These are phyloP conservation scores for Fusarium scirpi DNA, from an alignment of 2,329 filamentous ascomycete species.

Conservation along the genomic window DNA sequence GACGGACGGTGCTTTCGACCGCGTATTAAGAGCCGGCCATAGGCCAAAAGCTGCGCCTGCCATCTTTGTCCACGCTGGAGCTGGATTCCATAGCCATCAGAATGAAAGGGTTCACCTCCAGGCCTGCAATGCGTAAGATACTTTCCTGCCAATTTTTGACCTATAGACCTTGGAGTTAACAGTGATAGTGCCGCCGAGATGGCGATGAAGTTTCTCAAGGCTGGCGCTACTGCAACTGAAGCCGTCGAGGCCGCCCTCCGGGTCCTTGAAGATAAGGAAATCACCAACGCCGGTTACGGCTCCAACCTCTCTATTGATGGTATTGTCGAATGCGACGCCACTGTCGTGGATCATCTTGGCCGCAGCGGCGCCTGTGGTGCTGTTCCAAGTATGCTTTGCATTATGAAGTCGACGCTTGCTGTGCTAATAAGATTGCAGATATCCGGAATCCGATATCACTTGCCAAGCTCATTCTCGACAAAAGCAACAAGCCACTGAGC, in stretches of 20 bases:
- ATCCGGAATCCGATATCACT: conserved; percentile 93
- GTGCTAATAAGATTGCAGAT: conserved; percentile 63
- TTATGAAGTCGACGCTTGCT: background rate
- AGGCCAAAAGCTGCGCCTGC: conserved; percentile 66
- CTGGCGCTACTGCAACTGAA: conserved; percentile 84
- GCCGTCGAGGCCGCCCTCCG: conserved; percentile 91
- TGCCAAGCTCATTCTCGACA: conserved; percentile 84
- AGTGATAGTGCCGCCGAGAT: conserved; percentile 79
- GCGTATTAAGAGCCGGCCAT: conserved; percentile 52
- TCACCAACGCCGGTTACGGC: conserved; percentile 96
- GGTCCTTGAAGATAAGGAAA: conserved; percentile 90
- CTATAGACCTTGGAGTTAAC: conserved; percentile 13
- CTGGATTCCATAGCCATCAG: conserved; percentile 88
- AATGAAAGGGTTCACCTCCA: conserved; percentile 88
- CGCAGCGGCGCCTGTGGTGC: conserved; percentile 94
- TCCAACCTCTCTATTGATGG: conserved; percentile 95
- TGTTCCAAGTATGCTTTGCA: conserved; percentile 77
- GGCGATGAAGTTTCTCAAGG: conserved; percentile 83
- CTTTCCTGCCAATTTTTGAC: background rate
- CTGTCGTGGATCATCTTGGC: conserved; percentile 89
- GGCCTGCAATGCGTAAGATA: conserved; percentile 85
- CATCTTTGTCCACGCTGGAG: conserved; percentile 95
- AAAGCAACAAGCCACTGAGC: conserved; percentile 80
- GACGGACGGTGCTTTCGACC: conserved; percentile 58
- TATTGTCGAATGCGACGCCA: conserved; percentile 93